Conservation (phyloP, 169 alveolate species). For the Cryptosporidium sp. region DNA sequence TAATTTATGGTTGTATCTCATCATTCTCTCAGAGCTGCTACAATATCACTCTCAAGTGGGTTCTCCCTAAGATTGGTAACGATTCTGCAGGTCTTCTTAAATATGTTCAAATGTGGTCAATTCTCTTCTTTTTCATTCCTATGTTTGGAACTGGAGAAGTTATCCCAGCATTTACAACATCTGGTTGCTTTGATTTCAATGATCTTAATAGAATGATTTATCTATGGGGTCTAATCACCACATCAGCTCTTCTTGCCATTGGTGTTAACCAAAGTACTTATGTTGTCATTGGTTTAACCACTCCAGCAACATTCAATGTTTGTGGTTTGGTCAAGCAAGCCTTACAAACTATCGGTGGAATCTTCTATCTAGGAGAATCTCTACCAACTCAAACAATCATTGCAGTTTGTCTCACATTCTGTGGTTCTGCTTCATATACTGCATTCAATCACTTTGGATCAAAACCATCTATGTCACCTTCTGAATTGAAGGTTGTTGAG, state of each 20-base stretch:
- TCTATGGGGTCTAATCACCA: slow-evolving; percentile 64
- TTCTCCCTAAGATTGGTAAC: slow-evolving; percentile 56
- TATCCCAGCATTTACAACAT: slow-evolving; percentile 61
- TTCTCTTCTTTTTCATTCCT: slow-evolving; percentile 70
- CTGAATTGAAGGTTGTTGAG: slow-evolving; percentile 57
- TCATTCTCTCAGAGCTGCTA: slow-evolving; percentile 73
- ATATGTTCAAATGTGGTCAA: slow-evolving; percentile 70
- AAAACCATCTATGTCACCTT: slow-evolving; percentile 52
- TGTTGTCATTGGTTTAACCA: slow-evolving; percentile 70
- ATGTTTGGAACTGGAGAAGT: slow-evolving; percentile 75
- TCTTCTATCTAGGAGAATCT: slow-evolving; percentile 44
- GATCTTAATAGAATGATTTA: slow-evolving; percentile 15
- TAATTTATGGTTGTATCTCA: slow-evolving; percentile 66
- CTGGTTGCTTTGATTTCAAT: slow-evolving; percentile 70
- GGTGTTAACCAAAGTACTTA: slow-evolving; percentile 73
- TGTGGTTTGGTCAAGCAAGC: slow-evolving; percentile 75
- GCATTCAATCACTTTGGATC: slow-evolving; percentile 64
- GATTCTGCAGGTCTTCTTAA: slow-evolving; percentile 61
- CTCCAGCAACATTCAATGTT: slow-evolving; percentile 74
- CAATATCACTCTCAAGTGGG: slow-evolving; percentile 73
- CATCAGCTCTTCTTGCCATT: slow-evolving; percentile 67
- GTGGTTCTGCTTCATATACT: slow-evolving; percentile 76
- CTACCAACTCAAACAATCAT: slow-evolving; percentile 34
- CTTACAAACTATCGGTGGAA: slow-evolving; percentile 63
- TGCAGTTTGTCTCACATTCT: slow-evolving; percentile 73